These are phyloP conservation scores for Hypoxylon sp. DNA, from an alignment of 2,329 filamentous ascomycete species.

Conservation along the genomic window DNA sequence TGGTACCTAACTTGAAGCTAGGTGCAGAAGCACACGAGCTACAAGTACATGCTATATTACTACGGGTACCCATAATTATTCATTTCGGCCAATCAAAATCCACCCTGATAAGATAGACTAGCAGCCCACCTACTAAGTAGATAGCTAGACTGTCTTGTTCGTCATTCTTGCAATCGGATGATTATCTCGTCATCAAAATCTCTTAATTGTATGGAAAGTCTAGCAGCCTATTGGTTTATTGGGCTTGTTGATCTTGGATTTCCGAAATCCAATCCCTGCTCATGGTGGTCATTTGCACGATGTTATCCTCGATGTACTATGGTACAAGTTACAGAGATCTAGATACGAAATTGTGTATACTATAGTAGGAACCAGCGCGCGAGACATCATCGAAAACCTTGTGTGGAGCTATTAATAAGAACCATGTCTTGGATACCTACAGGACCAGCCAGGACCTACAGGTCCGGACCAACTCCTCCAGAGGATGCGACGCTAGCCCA, in stretches of 20 bases:
- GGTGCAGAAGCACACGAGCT: conserved; percentile 9
- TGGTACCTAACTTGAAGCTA: too few species aligned
- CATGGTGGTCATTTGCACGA: conserved; percentile 10
- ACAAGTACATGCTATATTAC: background rate
- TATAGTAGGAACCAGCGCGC: conserved; percentile 16
- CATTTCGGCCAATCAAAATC: conserved; percentile 20
- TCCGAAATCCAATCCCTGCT: conserved; percentile 6
- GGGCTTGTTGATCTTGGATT: conserved; percentile 8
- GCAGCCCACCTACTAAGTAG: conserved; percentile 5
- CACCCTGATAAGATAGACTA: conserved; percentile 35
- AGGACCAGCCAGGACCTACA: conserved; percentile 33
- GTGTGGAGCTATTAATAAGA: conserved; percentile 41
- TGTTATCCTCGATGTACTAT: conserved; percentile 20
- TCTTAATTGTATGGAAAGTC: conserved; percentile 17
- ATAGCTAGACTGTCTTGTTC: conserved; percentile 13
- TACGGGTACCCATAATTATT: conserved; percentile 1
- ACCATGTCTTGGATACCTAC: conserved; percentile 20
- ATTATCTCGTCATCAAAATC: conserved; percentile 35
- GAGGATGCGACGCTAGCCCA: conserved; percentile 38
- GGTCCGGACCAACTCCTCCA: conserved; percentile 44
- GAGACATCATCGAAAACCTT: conserved; percentile 21
- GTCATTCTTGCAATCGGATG: conserved; percentile 38
- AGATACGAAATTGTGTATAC: conserved; percentile 4
- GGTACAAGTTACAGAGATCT: conserved; percentile 19
- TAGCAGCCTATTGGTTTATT: conserved; percentile 10